phyloP scores from a whole-genome alignment of 2,329 filamentous ascomycete species.

The Trichoderma brevicompactum region DNA sequence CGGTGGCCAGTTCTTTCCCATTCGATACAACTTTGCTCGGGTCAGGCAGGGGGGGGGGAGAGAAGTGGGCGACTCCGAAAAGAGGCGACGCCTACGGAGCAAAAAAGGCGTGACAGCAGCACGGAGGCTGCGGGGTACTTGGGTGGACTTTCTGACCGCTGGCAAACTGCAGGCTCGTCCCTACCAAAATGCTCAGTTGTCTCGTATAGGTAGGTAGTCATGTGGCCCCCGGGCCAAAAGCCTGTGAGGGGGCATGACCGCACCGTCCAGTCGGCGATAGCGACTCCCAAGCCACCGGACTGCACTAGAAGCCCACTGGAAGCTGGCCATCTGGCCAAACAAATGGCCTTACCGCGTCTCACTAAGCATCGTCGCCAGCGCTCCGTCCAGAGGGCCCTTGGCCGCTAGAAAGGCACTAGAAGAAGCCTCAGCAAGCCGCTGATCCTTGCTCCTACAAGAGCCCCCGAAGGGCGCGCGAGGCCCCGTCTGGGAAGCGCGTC shows the following conservation, averaged over 20 bases:
- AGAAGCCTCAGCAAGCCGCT: slow-evolving; percentile 28
- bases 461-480: slow-evolving; percentile 10
- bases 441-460: slow-evolving; percentile 17
- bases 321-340: slow-evolving; percentile 1
- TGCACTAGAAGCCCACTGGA: slow-evolving; percentile 27
- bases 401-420: slow-evolving; percentile 33
- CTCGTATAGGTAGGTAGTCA: slow-evolving; percentile 12
- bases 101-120: slow-evolving; percentile 4
- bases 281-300: slow-evolving; percentile 18
- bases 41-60: neutral
- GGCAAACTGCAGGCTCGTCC: neutral
- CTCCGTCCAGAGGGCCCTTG: neutral
- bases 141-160: slow-evolving; percentile 21
- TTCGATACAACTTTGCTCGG: neutral
- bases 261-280: slow-evolving; percentile 23
- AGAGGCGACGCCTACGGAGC: neutral
- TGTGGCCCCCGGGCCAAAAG: neutral
- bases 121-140: slow-evolving; percentile 21
- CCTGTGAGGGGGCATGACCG: slow-evolving; percentile 14
- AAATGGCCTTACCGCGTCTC: slow-evolving; percentile 2
- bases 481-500: slow-evolving; percentile 17
- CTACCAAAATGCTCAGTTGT: neutral
- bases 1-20: slow-evolving; percentile 11
- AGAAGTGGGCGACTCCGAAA: slow-evolving; percentile 8
- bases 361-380: neutral